Evolutionary conservation across 495 filamentous ascomycete genomes (phyloP), one percentile per base, ranked within the genome.

Genomic region (Aspergillus panamensis): DNA sequence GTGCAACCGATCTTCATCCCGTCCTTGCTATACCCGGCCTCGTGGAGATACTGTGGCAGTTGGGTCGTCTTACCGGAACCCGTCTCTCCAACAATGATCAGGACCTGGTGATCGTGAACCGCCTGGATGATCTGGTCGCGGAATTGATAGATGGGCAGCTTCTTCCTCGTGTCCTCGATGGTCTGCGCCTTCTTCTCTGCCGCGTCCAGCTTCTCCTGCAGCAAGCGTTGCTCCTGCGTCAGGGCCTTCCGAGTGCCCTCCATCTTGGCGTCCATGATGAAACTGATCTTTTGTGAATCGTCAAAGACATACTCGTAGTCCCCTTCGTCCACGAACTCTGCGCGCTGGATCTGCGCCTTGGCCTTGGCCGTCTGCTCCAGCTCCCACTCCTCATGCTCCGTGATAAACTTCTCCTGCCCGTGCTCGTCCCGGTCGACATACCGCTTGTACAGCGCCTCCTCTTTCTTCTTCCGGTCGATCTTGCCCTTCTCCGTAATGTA

Each of bases 301-400:
- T 98, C 94, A 60, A 97, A 88, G 12, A 98, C 86, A 61, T 93
- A 96, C 56, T 96, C 94, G 69, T 97, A 97, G 48, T 96, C 85
- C 7, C 88, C 91, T 62, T 90, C 86, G 49, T 93, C 86, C n/a
- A 86, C 83, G 19, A 89, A 81, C 66, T 93, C 89, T 8, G 77
- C 75, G 53, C 84, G 80, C 52, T 84, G 78, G 58, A 96, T 90
- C 68, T 97, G 93, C 6, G 91, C 86, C 63, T 92, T 91, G 2
- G 91, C 94, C 70, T 95, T 95, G 61, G 87, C 82, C 6, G 87
- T 86, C 69, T 97, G 94, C 69, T 97, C 92, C 45, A 85, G 71
- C 71, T 98, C 94, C 92, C 92, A 97, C 69, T 96, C 91, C 56
- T 97, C 90, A 61, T 96, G 90, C 69, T 98, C 94, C 0, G 94